phyloP scores from a whole-genome alignment of 768 basidiomycete species.

The Lactarius evosmus region DNA sequence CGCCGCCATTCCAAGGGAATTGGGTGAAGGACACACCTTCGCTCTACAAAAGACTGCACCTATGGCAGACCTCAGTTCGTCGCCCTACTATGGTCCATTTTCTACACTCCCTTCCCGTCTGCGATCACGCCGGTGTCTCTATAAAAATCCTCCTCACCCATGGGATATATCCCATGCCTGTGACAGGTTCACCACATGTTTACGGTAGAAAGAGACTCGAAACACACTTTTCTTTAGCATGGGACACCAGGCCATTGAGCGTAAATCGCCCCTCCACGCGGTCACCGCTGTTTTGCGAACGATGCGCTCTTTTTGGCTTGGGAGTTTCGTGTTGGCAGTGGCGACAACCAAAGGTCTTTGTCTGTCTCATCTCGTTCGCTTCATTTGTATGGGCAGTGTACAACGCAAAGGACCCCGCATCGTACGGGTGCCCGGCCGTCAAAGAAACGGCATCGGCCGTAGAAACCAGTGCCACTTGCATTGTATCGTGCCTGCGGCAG shows the following conservation, averaged over 20 bases:
- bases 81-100: too few relatives aligned
- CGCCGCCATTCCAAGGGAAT: background rate
- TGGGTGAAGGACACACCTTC: background rate
- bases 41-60: background rate
- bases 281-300: background rate
- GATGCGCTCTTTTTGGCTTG: background rate
- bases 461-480: slow-evolving; percentile 9
- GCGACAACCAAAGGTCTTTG: slow-evolving; percentile 26
- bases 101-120: background rate
- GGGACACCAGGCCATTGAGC: slow-evolving; percentile 60
- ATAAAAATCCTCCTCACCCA: slow-evolving; percentile 28
- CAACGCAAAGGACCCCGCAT: slow-evolving; percentile 9
- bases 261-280: slow-evolving; percentile 35
- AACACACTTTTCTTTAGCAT: slow-evolving; percentile 58
- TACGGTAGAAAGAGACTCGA: background rate
- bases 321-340: slow-evolving; percentile 19
- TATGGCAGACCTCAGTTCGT: background rate
- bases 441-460: background rate
- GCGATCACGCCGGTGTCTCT: background rate
- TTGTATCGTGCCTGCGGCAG: slow-evolving; percentile 22
- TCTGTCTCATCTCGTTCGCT: slow-evolving; percentile 9
- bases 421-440: background rate
- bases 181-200: slow-evolving; percentile 3
- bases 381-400: slow-evolving; percentile 2
- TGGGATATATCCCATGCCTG: slow-evolving; percentile 43